Evolutionary conservation across 495 filamentous ascomycete species (phyloP).

Genomic region (Pseudevernia furfuracea): DNA sequence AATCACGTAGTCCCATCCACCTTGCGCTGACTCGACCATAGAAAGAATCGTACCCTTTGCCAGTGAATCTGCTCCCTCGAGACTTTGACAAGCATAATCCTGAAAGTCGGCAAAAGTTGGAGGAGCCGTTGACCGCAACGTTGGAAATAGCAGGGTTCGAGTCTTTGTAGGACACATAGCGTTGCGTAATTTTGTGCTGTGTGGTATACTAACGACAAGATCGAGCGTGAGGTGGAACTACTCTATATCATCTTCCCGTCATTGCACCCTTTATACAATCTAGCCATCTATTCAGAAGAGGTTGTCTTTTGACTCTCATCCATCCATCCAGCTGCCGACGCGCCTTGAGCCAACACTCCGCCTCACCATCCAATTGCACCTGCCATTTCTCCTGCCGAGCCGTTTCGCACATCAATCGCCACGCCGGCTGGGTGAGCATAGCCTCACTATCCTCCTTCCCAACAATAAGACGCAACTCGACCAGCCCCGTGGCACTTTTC

Average conservation of each 20-base stretch:
- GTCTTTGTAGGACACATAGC: no score
- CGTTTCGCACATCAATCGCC: background rate
- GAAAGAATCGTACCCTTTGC: no score
- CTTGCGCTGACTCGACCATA: no score
- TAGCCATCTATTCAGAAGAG: background rate
- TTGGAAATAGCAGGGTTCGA: no score
- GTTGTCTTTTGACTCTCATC: background rate
- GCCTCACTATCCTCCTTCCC: background rate
- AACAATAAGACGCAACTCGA: background rate
- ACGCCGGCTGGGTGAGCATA: background rate
- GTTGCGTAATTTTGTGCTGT: no score
- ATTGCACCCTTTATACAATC: background rate
- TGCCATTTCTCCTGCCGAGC: background rate
- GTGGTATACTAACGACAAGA: slow-evolving; percentile 1
- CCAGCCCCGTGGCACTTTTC: background rate
- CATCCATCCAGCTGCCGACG: background rate
- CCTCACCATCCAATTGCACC: background rate
- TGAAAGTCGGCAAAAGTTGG: no score
- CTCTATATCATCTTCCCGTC: background rate
- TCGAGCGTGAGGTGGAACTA: slow-evolving; percentile 1
- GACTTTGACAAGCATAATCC: no score
- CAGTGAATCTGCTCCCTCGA: no score
- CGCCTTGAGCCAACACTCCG: background rate
- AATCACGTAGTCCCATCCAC: no score
- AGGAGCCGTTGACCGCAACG: no score